Base-by-base conservation (phyloP, 2,329 filamentous ascomycete genomes). In the Anthostomella pinea region DNA sequence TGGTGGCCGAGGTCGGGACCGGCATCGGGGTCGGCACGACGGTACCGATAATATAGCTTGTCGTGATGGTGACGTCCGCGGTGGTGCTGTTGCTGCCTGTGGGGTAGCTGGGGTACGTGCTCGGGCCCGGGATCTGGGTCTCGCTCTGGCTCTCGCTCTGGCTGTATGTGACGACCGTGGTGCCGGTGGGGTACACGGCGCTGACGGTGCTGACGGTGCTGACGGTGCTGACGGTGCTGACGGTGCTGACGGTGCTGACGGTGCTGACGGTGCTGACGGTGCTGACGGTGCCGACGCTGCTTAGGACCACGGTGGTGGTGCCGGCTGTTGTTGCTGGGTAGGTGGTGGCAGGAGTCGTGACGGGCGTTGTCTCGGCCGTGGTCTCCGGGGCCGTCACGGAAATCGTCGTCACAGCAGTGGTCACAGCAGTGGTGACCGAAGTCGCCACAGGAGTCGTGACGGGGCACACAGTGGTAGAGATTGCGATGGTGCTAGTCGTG, bases 391-490 rank as follows among this genome's bases (percentile, higher is more conserved):
- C 26, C 20, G 22, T 22, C 11, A 28, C 36, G 14, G 36, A 22
- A 19, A 30, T 37, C n/a, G 39, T 34, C 9, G 37, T 19, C 37
- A 27, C 32, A 44, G 3, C 37, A 16, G 41, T 44, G 20, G 33
- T 34, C 11, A 43, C 19, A 3, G 33, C 20, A 20, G 35, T 35
- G 14, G 23, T 31, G 9, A 35, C 40, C 38, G 21, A 7, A 23
- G 21, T 23, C 21, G 7, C 21, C 21, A 11, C 11, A 11, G 21
- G 7, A 8, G 21, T 31, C 6, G 40, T 41, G 11, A 49, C 44
- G n/a, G 46, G 41, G 41, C 41, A 47, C 16, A 47, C 33, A 2
- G 43, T 49, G 8, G 44, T 46, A 18, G 38, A 38, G n/a, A 45
- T 7, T 11, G 46, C 32, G 18, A 46, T 35, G 26, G 40, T 39